Conservation (phyloP, 768 basidiomycete species). For the Mycena pura region DNA sequence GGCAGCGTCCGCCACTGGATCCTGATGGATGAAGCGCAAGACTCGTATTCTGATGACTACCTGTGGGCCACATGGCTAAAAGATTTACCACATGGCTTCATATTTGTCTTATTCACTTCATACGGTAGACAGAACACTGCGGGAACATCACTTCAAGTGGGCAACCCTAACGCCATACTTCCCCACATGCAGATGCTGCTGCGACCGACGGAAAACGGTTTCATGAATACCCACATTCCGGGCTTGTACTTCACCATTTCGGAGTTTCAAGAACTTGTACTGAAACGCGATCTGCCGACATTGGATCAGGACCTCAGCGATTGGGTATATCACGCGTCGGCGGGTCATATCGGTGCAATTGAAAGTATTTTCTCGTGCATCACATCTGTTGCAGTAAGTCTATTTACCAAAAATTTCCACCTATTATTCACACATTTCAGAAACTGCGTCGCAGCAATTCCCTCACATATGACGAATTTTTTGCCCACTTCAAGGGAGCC, state of each 20-base stretch:
- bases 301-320: neutral
- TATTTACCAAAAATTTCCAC: neutral
- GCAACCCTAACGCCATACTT: neutral
- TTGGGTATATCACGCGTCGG: neutral
- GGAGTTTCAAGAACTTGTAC: neutral
- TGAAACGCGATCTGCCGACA: neutral
- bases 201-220: neutral
- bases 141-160: neutral
- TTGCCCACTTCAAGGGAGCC: neutral
- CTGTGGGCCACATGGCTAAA: neutral
- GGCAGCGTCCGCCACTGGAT: neutral
- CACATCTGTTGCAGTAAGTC: neutral
- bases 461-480: neutral
- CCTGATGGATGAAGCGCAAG: neutral
- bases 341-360: neutral
- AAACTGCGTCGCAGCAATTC: neutral
- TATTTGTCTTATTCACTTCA: neutral
- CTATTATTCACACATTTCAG: neutral
- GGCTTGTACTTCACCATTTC: neutral
- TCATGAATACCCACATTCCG: neutral
- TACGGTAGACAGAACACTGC: neutral
- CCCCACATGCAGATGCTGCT: neutral
- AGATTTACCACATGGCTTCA: neutral
- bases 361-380: too few relatives aligned
- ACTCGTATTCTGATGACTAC: neutral